Percentiles rank a stretch among this genome's conserved stretches.
These are phyloP conservation scores for Globisporangium yorkense DNA, from an alignment of 352 stramenopile species.

Conservation along the genomic window DNA sequence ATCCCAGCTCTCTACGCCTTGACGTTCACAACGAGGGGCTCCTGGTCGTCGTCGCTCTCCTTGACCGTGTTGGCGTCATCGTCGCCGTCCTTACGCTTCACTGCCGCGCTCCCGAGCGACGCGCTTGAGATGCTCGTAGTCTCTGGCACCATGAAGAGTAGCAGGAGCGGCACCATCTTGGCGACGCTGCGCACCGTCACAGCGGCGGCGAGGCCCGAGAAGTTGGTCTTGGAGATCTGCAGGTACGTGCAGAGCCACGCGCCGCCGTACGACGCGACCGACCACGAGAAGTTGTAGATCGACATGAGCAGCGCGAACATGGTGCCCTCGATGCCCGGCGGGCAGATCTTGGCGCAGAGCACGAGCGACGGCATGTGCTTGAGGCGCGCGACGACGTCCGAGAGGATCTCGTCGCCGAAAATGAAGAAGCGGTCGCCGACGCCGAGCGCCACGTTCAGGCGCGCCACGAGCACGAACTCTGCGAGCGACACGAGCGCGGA, in stretches of 20 bases:
- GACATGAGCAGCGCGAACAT: constrained; percentile 93
- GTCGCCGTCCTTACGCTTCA: constrained; percentile 2
- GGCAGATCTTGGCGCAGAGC: constrained; percentile 94
- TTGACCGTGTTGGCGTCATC: not conserved
- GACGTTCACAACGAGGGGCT: not conserved
- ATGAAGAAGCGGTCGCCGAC: constrained; percentile 74
- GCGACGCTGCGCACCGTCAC: constrained; percentile 51
- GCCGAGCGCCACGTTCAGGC: constrained; percentile 53
- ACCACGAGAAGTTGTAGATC: constrained; percentile 85
- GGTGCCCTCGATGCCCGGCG: constrained; percentile 93
- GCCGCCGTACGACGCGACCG: constrained; percentile 63
- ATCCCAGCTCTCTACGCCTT: not conserved
- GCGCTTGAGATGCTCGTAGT: constrained; percentile 64
- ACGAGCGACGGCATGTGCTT: constrained; percentile 93
- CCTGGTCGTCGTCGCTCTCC: not conserved
- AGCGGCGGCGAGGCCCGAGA: constrained; percentile 44
- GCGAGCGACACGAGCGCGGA: constrained; percentile 59
- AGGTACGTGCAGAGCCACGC: constrained; percentile 76
- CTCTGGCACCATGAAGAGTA: constrained; percentile 71
- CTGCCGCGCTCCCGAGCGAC: constrained; percentile 16
- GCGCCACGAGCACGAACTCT: constrained; percentile 67
- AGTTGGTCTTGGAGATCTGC: constrained; percentile 71
- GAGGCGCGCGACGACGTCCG: constrained; percentile 70
- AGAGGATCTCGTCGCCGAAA: constrained; percentile 77
- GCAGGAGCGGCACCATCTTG: constrained; percentile 63